Evolutionary conservation across 352 stramenopile species (phyloP), one percentile per base, ranked within the genome.

Genomic region (Phytophthora pluvialis): DNA sequence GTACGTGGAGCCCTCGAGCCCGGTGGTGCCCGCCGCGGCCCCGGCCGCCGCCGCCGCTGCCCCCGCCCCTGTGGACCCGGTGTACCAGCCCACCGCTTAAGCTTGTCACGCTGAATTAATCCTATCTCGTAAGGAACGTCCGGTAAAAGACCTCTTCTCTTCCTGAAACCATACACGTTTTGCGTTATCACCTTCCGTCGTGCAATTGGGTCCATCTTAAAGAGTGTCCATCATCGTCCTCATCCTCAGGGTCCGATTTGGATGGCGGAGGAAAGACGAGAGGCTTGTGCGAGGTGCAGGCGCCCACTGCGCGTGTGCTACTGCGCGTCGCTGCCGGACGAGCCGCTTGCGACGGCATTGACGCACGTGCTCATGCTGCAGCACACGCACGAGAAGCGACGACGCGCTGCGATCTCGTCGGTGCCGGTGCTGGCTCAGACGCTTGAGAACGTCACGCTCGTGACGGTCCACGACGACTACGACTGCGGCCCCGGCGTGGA

Each of bases 1-100:
- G 52, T 95, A 93, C 77, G 83, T 93, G 43, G 87, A 93, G 70
- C 87, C 86, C 39, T 82, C 75, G 53, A 64, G 77, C 32, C 73
- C 72, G 56, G 73, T 86, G 26, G 77, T 89, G 52, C 77, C 78
- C 32, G 59, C 77, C 32, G 60, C 72, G 25, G 57, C 53, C 25
- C 21, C 21, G 21, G 60, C 69, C 31, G 58, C 61, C 21, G 62
- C 75, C 8, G 60, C 73, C 55, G 63, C 67, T n/a, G 68, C 66
- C 38, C 58, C 67, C 12, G 73, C 73, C 43, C 60, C 68, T 12
- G 74, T 82, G 44, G 74, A 82, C 21, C 72, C 77, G 9, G 64
- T 73, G 48, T 88, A 67, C 75, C 78, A 87, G 73, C 43, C 71
- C 45, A 84, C 70, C 52, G 78, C 78, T 72, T 88, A 85, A 85